phyloP scores from a whole-genome alignment of 768 basidiomycete species.

The Boletus vinaceobasis region DNA sequence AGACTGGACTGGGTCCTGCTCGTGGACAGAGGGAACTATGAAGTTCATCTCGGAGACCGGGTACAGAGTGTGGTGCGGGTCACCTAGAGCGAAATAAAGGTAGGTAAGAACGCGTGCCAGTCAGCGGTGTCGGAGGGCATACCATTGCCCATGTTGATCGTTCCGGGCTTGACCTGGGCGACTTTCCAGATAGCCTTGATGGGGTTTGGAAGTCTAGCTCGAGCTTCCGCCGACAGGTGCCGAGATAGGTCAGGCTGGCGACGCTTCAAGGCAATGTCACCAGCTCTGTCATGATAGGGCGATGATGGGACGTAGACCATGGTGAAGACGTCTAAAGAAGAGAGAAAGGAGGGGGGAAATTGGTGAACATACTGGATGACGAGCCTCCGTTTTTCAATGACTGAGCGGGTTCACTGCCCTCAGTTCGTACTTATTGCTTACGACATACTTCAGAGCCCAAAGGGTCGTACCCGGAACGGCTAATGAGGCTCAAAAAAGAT shows the following conservation, averaged over 20 bases:
- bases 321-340: neutral
- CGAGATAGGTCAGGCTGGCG: conserved; percentile 31
- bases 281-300: conserved; percentile 8
- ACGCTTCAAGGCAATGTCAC: conserved; percentile 19
- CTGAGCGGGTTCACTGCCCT: neutral
- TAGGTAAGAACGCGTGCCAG: neutral
- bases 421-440: conserved; percentile 1
- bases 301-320: conserved; percentile 30
- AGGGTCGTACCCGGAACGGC: neutral
- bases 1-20: conserved; percentile 28
- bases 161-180: conserved; percentile 32
- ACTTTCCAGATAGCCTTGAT: conserved; percentile 38
- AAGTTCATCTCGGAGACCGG: conserved; percentile 34
- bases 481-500: neutral
- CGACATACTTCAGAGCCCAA: conserved; percentile 2
- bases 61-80: conserved; percentile 34
- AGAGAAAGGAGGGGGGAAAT: too few species aligned
- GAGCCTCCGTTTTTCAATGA: conserved; percentile 13
- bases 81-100: conserved; percentile 17
- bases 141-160: conserved; percentile 40
- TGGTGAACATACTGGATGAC: neutral
- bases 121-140: neutral
- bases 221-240: conserved; percentile 35
- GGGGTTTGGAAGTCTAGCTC: conserved; percentile 33
- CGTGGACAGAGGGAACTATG: conserved; percentile 31